Evolutionary conservation across 768 basidiomycete genomes (phyloP).

Genomic region (Epithele typhae): DNA sequence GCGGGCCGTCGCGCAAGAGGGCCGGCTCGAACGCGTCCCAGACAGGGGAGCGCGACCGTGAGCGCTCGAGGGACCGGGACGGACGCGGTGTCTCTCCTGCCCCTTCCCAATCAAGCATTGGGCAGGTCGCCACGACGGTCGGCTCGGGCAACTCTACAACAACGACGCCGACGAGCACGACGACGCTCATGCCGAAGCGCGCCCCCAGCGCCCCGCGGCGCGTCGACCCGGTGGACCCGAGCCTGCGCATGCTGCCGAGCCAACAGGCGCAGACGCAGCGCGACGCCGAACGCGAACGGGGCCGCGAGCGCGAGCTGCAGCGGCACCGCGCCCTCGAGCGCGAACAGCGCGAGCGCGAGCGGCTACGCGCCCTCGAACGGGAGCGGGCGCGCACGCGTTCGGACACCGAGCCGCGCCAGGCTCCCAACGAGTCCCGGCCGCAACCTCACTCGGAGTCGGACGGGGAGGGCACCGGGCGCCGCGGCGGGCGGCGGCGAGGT

Average conservation of each 20-base stretch:
- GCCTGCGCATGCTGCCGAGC: too few species aligned
- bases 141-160: not conserved
- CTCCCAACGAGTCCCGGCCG: too few species aligned
- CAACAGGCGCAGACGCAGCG: not conserved
- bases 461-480: too few species aligned
- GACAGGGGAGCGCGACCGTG: not conserved
- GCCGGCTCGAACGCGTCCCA: not conserved
- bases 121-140: not conserved
- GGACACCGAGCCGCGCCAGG: too few species aligned
- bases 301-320: not conserved
- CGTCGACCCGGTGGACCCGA: conserved; percentile 12
- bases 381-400: not conserved
- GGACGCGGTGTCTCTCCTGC: too few species aligned
- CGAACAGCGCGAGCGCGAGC: conserved; percentile 1
- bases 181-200: conserved; percentile 1
- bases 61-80: too few species aligned
- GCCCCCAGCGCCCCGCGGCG: conserved; percentile 1
- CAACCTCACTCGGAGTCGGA: too few species aligned
- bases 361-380: not conserved
- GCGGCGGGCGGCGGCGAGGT: not conserved
- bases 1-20: not conserved
- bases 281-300: not conserved
- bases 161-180: conserved; percentile 5
- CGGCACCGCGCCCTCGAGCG: not conserved
- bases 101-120: too few species aligned